These are phyloP conservation scores for Teunomyces barrocoloradensis DNA, from an alignment of 805 yeast species.

Conservation along the genomic window DNA sequence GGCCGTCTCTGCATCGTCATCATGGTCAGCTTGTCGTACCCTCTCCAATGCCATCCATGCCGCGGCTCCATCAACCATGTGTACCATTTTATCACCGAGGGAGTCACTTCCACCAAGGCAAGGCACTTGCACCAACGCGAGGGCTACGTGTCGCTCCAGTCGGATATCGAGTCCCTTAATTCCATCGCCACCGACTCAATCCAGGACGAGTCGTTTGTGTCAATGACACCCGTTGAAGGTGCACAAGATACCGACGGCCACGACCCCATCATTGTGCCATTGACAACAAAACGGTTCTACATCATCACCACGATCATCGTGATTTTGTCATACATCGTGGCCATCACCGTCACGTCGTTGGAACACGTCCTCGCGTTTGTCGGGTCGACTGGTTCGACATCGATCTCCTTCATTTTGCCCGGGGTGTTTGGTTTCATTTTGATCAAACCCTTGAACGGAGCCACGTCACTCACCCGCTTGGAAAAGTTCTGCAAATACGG, in stretches of 20 bases:
- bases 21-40: slow-evolving; percentile 75
- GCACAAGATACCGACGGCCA: slow-evolving; percentile 47
- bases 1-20: slow-evolving; percentile 65
- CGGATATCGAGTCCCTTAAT: slow-evolving; percentile 23
- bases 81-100: slow-evolving; percentile 43
- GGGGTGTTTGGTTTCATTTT: slow-evolving; percentile 71
- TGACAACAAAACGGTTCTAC: slow-evolving; percentile 45
- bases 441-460: slow-evolving; percentile 37
- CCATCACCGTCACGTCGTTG: slow-evolving; percentile 59
- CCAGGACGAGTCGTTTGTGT: slow-evolving; percentile 37
- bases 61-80: slow-evolving; percentile 72
- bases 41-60: slow-evolving; percentile 79
- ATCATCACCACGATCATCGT: slow-evolving; percentile 49
- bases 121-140: slow-evolving; percentile 15
- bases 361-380: slow-evolving; percentile 70
- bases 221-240: slow-evolving; percentile 47
- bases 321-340: slow-evolving; percentile 49
- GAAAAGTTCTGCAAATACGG: slow-evolving; percentile 36
- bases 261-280: slow-evolving; percentile 49
- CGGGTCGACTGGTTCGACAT: slow-evolving; percentile 81
- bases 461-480: slow-evolving; percentile 20
- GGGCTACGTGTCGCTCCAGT: slow-evolving; percentile 28
- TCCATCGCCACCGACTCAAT: slow-evolving; percentile 18
- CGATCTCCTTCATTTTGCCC: slow-evolving; percentile 75
- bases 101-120: slow-evolving; percentile 24